Base-by-base conservation (phyloP, 2,329 filamentous ascomycete species). In the Tolypocladium album region DNA sequence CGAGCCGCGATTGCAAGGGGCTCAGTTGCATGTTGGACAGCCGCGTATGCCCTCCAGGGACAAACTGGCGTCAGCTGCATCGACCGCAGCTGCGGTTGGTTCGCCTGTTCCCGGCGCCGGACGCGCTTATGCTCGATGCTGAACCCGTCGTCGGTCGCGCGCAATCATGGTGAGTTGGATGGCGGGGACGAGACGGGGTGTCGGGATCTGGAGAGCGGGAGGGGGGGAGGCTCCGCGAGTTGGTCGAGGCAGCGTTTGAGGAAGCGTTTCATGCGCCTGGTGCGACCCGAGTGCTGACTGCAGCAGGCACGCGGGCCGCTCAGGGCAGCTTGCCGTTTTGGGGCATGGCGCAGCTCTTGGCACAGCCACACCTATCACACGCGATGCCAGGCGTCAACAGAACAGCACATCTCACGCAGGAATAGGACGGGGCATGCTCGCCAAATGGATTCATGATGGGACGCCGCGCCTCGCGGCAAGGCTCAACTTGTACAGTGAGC, bases 1-100 rank as follows among this genome's bases (percentile, higher is more conserved):
- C 82, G 68, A 90, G 82, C 70, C 88, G 87, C 75, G 86, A 88
- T 77, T 89, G 89, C 66, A 89, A 77, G 68, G 82, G 85, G 71
- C 82, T 86, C 72, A 87, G 80, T 73, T 86, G 77, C 82, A 84
- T 83, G 64, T 67, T 72, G 69, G 63, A 67, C 65, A 67, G 50
- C 31, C 50, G 31, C 31, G 12, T 72, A 75, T 75, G 74, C 74
- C 78, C 78, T 72, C 72, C 67, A 69, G 69, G 73, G 74, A 71
- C 70, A 64, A 65, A 62, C 63, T 5, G 47, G 27, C 8, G 15
- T 52, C 27, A 13, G 50, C 31, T n/a, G 31, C 34, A 53, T 36
- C 31, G 50, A 15, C 27, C 20, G 50, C 27, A 20, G 27, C 9
- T 17, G 27, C 20, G 31, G 66, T 61, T 52, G 59, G 52, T 50